Evolutionary conservation across 441 rosid species (phyloP).

Genomic region (Mallotus japonicus): DNA sequence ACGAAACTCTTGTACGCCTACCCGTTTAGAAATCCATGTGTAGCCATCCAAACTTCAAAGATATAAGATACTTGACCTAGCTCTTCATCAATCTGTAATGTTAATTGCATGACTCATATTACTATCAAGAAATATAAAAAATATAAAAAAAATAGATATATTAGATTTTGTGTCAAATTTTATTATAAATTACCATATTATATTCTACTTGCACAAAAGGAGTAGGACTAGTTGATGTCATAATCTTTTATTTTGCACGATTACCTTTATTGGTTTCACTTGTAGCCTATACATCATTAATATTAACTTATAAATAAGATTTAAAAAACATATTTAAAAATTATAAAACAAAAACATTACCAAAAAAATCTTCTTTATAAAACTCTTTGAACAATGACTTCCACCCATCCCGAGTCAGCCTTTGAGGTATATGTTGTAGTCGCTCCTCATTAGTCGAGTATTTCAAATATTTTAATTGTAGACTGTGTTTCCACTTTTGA

Average conservation of each 20-base stretch:
- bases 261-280: not conserved
- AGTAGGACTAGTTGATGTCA: not conserved
- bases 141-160: no score
- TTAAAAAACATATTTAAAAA: not conserved
- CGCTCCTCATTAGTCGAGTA: not conserved
- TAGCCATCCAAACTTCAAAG: not conserved
- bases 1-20: not conserved
- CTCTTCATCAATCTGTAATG: not conserved
- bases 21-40: not conserved
- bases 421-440: no score
- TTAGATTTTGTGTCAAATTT: no score
- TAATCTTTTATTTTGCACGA: not conserved
- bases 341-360: not conserved
- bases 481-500: not conserved
- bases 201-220: conserved; percentile 1
- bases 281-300: not conserved
- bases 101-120: not conserved
- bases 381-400: not conserved
- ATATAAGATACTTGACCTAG: not conserved
- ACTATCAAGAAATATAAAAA: no score
- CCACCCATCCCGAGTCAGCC: no score
- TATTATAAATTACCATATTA: not conserved
- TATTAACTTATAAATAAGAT: not conserved
- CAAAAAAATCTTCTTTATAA: not conserved
- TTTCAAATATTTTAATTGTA: not conserved